Evolutionary conservation across 1,139 yeast genomes (phyloP), one percentile per base, ranked within the genome.

Genomic region (Scheffersomyces parashehatae): DNA sequence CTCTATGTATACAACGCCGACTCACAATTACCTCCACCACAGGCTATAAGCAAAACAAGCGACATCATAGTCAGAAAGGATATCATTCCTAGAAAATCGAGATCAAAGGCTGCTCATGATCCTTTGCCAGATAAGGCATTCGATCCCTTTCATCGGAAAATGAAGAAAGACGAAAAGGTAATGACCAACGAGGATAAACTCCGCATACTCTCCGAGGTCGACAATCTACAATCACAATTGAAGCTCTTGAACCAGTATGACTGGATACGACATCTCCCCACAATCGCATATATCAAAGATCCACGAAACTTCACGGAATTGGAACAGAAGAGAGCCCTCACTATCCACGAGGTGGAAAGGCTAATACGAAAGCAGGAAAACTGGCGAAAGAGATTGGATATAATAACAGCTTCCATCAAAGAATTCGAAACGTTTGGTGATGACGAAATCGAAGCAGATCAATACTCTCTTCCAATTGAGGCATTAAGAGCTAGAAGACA

Each of bases 121-220:
- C 68, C 70, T 0, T 62, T 85, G 13, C 51, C 61, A 0, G 86
- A 82, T 46, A 65, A 63, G 0, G 37, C 65, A 1, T 86, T 74
- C 54, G 58, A 58, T 2, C 53, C 67, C 0, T 83, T 81, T 53
- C 91, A 85, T 58, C 71, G 75, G 36, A 69, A 76, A 37, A 83
- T 85, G 87, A 79, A 77, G 48, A 79, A 81, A 42, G 85, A 83
- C 46, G 95, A 87, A 57, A 75, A 75, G 43, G 72, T 79, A 34
- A 80, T 84, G 79, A 73, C 79, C 31, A 77, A 77, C 47, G 69
- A 75, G 16, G 95, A 87, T 54, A 62, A 81, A 5, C 73, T 70
- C 42, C 69, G 75, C 46, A 70, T 79, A 15, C 60, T 70, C 40
- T 60, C 69, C 15, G 88, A 83, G 45, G 71, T 80, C 10, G 85